Conservation (phyloP, 441 rosid species). For the Populus hybrid region DNA sequence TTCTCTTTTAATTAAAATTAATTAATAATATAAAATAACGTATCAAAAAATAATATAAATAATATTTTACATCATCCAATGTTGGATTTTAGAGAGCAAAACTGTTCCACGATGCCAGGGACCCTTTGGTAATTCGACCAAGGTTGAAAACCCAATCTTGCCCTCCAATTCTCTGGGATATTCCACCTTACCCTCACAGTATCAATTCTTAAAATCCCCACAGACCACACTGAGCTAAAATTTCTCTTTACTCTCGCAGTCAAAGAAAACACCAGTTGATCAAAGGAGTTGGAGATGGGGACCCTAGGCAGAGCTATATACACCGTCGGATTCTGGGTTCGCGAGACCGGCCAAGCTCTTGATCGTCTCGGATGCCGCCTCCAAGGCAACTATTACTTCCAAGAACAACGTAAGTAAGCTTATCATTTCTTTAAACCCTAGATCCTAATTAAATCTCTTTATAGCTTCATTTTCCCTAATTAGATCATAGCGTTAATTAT, state of each 20-base stretch:
- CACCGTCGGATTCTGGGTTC: constrained; percentile 91
- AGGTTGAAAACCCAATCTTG: background rate
- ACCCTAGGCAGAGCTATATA: constrained; percentile 77
- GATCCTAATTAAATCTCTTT: constrained; percentile 10
- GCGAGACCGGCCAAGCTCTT: constrained; percentile 91
- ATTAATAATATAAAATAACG: background rate
- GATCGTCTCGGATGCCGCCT: constrained; percentile 95
- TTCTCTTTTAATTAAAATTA: background rate
- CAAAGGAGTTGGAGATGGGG: constrained; percentile 50
- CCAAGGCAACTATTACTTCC: constrained; percentile 77
- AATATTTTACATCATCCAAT: too few species aligned
- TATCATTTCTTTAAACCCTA: constrained; percentile 2
- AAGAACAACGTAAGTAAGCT: constrained; percentile 63
- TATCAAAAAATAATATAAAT: too few species aligned
- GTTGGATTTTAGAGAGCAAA: background rate
- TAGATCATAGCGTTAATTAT: background rate
- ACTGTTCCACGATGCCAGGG: too few species aligned
- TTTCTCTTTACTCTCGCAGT: background rate
- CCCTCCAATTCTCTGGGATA: background rate
- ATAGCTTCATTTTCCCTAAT: background rate
- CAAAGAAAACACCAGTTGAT: background rate
- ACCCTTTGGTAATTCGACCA: background rate
- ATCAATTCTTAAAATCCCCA: constrained; percentile 1
- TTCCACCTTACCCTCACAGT: constrained; percentile 2
- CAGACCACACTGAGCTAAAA: background rate